These are phyloP conservation scores for Colletotrichum aenigma DNA, from an alignment of 2,329 filamentous ascomycete genomes.

Conservation along the genomic window DNA sequence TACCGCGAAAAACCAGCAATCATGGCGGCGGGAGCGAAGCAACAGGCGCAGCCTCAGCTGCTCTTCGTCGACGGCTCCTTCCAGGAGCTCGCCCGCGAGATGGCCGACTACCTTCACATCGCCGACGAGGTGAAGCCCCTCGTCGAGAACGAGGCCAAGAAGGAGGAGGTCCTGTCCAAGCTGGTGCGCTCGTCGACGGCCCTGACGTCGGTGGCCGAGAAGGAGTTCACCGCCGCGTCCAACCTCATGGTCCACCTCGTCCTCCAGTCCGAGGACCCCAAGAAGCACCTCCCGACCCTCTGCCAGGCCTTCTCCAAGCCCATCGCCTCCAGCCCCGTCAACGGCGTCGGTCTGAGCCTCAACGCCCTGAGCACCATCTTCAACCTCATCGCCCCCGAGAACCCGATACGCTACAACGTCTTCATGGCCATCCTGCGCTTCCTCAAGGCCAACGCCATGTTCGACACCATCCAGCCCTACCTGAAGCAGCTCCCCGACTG, in stretches of 20 bases:
- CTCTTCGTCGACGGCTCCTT: conserved; percentile 90
- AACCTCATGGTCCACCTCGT: conserved; percentile 96
- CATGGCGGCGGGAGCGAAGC: conserved; percentile 37
- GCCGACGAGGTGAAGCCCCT: conserved; percentile 79
- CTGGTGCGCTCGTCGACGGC: conserved; percentile 79
- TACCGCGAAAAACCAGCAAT: conserved; percentile 16
- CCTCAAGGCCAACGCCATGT: conserved; percentile 76
- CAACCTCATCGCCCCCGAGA: conserved; percentile 82
- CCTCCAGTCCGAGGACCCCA: conserved; percentile 81
- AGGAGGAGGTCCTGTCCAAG: conserved; percentile 89
- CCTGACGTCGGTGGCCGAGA: conserved; percentile 88
- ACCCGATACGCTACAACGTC: conserved; percentile 86
- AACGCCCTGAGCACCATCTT: conserved; percentile 94
- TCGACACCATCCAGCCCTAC: conserved; percentile 83
- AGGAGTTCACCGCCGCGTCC: conserved; percentile 95
- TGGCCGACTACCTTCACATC: conserved; percentile 90
- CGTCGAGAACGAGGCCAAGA: conserved; percentile 65
- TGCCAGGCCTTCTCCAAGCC: conserved; percentile 91
- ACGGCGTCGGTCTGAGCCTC: conserved; percentile 85
- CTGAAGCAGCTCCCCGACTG: conserved; percentile 83
- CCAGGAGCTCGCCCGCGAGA: conserved; percentile 90
- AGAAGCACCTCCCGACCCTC: conserved; percentile 85
- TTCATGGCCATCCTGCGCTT: conserved; percentile 88
- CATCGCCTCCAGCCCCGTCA: conserved; percentile 81
- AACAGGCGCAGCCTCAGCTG: conserved; percentile 59